Conservation (phyloP, 768 basidiomycete species). For the Melanogaster broomeanus region DNA sequence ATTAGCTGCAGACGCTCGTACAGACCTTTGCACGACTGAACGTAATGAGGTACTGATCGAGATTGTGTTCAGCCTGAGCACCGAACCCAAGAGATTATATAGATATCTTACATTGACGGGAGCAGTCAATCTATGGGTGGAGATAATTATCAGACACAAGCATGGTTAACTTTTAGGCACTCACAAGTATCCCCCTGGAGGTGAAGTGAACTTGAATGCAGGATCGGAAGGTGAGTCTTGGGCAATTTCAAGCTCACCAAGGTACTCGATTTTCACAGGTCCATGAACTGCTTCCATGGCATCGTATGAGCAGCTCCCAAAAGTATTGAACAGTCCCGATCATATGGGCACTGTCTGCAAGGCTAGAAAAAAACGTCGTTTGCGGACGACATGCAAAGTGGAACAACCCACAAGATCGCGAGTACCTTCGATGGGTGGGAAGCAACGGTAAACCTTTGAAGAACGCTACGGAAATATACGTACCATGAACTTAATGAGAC, state of each 20-base stretch:
- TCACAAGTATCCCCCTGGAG: neutral
- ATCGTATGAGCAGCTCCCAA: neutral
- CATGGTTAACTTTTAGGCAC: no score
- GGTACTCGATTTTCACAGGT: neutral
- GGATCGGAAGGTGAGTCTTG: neutral
- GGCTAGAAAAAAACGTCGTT: neutral
- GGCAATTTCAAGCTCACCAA: neutral
- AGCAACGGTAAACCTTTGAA: neutral
- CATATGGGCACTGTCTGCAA: neutral
- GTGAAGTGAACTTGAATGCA: neutral
- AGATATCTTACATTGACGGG: neutral
- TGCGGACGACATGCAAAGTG: neutral
- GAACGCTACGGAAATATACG: neutral
- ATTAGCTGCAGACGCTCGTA: neutral
- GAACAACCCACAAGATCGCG: neutral
- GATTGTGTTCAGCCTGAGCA: neutral
- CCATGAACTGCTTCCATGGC: neutral
- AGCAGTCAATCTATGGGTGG: no score
- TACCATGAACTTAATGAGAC: neutral
- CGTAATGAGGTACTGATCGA: neutral
- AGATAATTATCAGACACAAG: no score
- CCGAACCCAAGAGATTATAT: neutral
- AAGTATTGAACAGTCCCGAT: neutral
- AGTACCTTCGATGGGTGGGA: neutral
- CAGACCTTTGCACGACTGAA: neutral